Evolutionary conservation across 768 basidiomycete species (phyloP).

Genomic region (Kwoniella bestiolae): DNA sequence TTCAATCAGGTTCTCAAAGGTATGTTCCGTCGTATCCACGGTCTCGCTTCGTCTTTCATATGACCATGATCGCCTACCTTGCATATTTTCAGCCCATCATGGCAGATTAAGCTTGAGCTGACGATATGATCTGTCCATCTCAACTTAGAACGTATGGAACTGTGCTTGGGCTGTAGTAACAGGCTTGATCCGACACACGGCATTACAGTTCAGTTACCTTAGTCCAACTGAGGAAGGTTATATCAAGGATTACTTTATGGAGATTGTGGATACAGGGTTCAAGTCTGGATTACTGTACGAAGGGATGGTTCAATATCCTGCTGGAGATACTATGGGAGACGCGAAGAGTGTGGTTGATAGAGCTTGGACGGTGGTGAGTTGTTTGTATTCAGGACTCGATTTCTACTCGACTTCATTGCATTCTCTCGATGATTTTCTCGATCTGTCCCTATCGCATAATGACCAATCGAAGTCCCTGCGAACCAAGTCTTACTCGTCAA

Average conservation of each 20-base stretch:
- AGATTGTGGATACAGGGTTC: conserved; percentile 49
- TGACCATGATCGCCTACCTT: too few relatives aligned
- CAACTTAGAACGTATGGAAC: conserved; percentile 51
- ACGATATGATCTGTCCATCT: background rate
- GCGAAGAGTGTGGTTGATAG: conserved; percentile 18
- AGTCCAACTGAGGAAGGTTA: conserved; percentile 11
- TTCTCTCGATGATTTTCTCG: conserved; percentile 1
- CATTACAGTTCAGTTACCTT: conserved; percentile 26
- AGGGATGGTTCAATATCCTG: conserved; percentile 38
- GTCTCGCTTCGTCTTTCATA: too few relatives aligned
- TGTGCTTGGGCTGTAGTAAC: conserved; percentile 47
- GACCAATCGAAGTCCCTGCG: too few relatives aligned
- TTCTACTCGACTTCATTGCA: background rate
- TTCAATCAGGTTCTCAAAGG: conserved; percentile 37
- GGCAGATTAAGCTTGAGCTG: background rate
- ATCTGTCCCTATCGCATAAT: conserved; percentile 8
- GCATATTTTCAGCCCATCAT: background rate
- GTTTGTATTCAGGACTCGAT: background rate
- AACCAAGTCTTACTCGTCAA: too few relatives aligned
- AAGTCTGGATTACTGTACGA: conserved; percentile 39
- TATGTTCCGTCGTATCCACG: too few relatives aligned
- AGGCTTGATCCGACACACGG: conserved; percentile 40
- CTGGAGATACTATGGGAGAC: conserved; percentile 27
- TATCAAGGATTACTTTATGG: conserved; percentile 38
- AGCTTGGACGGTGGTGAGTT: conserved; percentile 37